Conservation (phyloP, 345 rosid genomes). For the Hypericum perforatum region DNA sequence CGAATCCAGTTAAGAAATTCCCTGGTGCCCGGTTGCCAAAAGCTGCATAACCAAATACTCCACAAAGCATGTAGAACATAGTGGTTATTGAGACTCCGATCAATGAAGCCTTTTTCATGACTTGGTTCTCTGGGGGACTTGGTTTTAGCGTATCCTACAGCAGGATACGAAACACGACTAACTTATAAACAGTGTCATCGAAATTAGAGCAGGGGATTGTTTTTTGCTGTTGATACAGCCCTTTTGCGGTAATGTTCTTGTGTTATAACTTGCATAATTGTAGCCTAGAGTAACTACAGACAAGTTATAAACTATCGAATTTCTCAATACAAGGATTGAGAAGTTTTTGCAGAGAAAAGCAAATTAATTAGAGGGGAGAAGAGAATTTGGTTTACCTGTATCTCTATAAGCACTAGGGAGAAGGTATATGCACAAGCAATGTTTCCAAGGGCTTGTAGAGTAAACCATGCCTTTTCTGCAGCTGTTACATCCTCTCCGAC, state of each 20-base stretch:
- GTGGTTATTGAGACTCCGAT: neutral
- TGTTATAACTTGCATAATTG: too few relatives aligned
- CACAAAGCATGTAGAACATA: neutral
- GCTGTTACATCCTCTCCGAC: neutral
- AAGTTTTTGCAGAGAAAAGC: too few relatives aligned
- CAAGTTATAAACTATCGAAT: too few relatives aligned
- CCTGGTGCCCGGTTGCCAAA: slow-evolving; percentile 46
- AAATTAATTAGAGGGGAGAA: too few relatives aligned
- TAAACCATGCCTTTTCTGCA: neutral
- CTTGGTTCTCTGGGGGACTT: slow-evolving; percentile 19
- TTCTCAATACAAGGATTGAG: too few relatives aligned
- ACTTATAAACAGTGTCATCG: too few relatives aligned
- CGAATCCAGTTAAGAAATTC: slow-evolving; percentile 12
- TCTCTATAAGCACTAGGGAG: neutral
- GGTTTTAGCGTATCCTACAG: slow-evolving; percentile 19
- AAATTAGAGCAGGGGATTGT: neutral
- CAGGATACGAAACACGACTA: neutral
- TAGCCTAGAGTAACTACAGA: too few relatives aligned
- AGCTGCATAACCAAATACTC: neutral
- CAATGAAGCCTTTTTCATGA: slow-evolving; percentile 18
- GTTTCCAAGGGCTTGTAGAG: neutral
- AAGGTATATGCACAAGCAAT: slow-evolving; percentile 2
- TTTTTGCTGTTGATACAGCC: neutral
- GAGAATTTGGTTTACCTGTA: neutral
- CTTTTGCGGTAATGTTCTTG: too few relatives aligned